Conservation (phyloP, 1,284 basidiomycete genomes). For the Schizophyllum amplum region DNA sequence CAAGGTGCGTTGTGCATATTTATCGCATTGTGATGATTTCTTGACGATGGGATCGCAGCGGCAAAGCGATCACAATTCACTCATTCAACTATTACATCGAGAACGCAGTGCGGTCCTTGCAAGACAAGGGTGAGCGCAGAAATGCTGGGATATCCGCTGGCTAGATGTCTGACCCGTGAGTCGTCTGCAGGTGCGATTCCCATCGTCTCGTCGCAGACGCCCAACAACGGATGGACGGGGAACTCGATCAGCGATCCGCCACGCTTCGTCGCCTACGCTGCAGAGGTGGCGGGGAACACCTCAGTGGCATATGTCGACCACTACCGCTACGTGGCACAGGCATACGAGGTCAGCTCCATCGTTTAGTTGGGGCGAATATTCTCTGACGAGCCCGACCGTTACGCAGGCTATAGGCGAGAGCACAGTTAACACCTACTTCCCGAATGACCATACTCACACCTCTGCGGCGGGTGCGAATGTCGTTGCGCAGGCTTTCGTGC, state of each 20-base stretch:
- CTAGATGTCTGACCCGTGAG: no score
- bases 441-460: conserved; percentile 41
- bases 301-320: conserved; percentile 38
- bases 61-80: conserved; percentile 26
- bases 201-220: conserved; percentile 42
- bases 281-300: conserved; percentile 29
- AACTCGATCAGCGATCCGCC: conserved; percentile 18
- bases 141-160: background rate
- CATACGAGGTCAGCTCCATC: conserved; percentile 31
- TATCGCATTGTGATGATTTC: background rate
- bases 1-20: conserved; percentile 18
- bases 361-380: background rate
- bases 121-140: conserved; percentile 24
- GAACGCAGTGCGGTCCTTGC: conserved; percentile 32
- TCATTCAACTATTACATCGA: conserved; percentile 34
- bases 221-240: conserved; percentile 35
- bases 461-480: conserved; percentile 32
- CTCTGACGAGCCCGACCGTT: background rate
- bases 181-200: conserved; percentile 28
- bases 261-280: conserved; percentile 38
- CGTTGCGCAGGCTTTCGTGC: conserved; percentile 36
- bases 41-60: conserved; percentile 16
- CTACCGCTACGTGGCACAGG: conserved; percentile 33
- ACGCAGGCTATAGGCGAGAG: background rate
- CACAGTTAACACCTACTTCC: conserved; percentile 33